Conservation (phyloP, 1,284 basidiomycete species). For the Cryptococcus sp. region DNA sequence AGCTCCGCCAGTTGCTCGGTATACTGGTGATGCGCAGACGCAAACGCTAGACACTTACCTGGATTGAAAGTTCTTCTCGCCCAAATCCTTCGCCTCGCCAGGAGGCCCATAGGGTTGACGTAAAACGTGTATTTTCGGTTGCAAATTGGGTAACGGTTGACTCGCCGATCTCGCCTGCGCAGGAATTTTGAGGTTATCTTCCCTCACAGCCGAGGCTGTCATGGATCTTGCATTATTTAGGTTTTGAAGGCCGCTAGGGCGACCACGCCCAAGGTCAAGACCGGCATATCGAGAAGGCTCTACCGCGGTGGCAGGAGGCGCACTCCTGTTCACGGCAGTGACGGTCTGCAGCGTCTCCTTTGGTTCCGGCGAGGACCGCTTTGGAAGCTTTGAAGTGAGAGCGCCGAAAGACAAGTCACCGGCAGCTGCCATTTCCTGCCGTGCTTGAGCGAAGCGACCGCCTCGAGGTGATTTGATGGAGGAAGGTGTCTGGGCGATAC, state of each 20-base stretch:
- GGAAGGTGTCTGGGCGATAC: not conserved
- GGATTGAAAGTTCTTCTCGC: conserved; percentile 80
- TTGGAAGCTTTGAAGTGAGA: conserved; percentile 11
- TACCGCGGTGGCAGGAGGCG: not conserved
- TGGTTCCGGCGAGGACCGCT: conserved; percentile 5
- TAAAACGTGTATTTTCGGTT: conserved; percentile 39
- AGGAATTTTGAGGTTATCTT: not conserved
- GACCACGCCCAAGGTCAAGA: conserved; percentile 6
- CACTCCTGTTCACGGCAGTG: not conserved
- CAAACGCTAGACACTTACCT: conserved; percentile 21
- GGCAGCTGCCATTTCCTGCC: conserved; percentile 25
- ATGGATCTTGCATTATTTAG: not conserved
- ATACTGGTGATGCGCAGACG: too few relatives aligned
- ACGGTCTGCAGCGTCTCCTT: not conserved
- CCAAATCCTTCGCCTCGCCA: conserved; percentile 78
- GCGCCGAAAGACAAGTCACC: conserved; percentile 19
- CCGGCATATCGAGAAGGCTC: too few relatives aligned
- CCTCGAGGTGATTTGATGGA: conserved; percentile 13
- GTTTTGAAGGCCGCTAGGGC: conserved; percentile 1
- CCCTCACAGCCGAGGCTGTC: not conserved
- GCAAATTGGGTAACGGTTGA: conserved; percentile 3
- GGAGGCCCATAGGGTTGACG: conserved; percentile 85
- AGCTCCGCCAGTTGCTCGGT: not conserved
- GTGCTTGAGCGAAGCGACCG: conserved; percentile 41
- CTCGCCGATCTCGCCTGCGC: conserved; percentile 7